phyloP scores from a whole-genome alignment of 2,329 filamentous ascomycete genomes.

The Cladobotryum protrusum region DNA sequence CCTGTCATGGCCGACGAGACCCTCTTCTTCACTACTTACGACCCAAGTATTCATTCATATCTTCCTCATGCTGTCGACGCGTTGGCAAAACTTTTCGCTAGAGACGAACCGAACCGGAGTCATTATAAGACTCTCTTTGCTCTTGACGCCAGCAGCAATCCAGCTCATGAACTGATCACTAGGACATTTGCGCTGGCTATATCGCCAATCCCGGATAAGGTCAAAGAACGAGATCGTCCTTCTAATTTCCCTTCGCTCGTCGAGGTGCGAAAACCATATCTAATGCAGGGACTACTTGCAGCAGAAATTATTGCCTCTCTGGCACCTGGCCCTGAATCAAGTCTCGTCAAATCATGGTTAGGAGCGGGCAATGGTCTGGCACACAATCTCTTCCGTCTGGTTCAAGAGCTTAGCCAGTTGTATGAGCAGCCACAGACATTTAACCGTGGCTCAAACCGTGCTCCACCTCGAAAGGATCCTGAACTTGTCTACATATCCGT shows the following conservation, averaged over 20 bases:
- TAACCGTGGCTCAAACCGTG: slow-evolving; percentile 25
- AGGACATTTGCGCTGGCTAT: slow-evolving; percentile 82
- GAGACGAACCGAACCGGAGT: slow-evolving; percentile 86
- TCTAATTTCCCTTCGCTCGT: slow-evolving; percentile 59
- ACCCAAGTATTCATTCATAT: slow-evolving; percentile 77
- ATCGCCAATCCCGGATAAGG: slow-evolving; percentile 70
- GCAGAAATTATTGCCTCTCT: slow-evolving; percentile 82
- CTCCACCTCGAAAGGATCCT: slow-evolving; percentile 37
- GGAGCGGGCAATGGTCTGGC: slow-evolving; percentile 79
- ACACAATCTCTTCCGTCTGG: slow-evolving; percentile 68
- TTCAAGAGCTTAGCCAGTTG: slow-evolving; percentile 63
- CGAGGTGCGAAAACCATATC: slow-evolving; percentile 76
- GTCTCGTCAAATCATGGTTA: slow-evolving; percentile 73
- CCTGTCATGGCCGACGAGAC: slow-evolving; percentile 52
- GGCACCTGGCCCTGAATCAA: slow-evolving; percentile 62
- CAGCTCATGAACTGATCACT: slow-evolving; percentile 75
- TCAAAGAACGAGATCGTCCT: slow-evolving; percentile 45
- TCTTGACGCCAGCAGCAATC: slow-evolving; percentile 57
- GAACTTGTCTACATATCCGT: slow-evolving; percentile 59
- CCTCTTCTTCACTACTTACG: slow-evolving; percentile 74
- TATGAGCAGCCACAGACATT: slow-evolving; percentile 44
- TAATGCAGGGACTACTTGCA: slow-evolving; percentile 88
- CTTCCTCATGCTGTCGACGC: slow-evolving; percentile 85
- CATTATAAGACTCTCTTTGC: slow-evolving; percentile 79
- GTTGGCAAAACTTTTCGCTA: slow-evolving; percentile 82